Evolutionary conservation across 306 rosid genomes (phyloP).

Genomic region (Comarum palustre): DNA sequence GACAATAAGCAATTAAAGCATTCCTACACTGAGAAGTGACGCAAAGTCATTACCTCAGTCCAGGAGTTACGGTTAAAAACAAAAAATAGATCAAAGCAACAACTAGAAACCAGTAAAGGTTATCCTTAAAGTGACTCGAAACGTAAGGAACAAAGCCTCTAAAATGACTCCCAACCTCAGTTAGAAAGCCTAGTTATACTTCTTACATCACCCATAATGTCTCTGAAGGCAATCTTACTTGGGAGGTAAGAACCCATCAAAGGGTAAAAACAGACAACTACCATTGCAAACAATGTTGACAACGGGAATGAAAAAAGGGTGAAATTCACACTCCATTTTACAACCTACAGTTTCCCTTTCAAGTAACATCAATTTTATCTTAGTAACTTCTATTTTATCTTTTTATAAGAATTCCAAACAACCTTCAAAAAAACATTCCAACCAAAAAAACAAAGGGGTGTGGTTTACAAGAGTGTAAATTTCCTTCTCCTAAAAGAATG

Average conservation of each 20-base stretch:
- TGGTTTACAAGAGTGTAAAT: neutral
- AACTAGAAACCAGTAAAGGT: neutral
- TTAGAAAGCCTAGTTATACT: neutral
- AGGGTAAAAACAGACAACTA: neutral
- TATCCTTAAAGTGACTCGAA: neutral
- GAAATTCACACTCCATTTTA: neutral
- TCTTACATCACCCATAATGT: neutral
- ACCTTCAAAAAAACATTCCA: neutral
- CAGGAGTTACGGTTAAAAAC: neutral
- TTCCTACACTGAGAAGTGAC: neutral
- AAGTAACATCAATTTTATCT: neutral
- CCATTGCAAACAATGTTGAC: neutral
- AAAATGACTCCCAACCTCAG: neutral
- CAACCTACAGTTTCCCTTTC: neutral
- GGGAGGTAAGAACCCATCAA: neutral
- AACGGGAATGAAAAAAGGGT: neutral
- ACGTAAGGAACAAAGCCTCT: neutral
- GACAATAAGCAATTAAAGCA: neutral
- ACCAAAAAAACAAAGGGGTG: neutral
- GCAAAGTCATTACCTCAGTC: neutral
- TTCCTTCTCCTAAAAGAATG: neutral
- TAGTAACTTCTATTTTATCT: neutral
- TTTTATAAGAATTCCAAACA: neutral
- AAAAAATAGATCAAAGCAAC: neutral
- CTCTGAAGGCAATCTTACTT: neutral